phyloP scores from a whole-genome alignment of 495 filamentous ascomycete species.

The Achaetomiella virescens region DNA sequence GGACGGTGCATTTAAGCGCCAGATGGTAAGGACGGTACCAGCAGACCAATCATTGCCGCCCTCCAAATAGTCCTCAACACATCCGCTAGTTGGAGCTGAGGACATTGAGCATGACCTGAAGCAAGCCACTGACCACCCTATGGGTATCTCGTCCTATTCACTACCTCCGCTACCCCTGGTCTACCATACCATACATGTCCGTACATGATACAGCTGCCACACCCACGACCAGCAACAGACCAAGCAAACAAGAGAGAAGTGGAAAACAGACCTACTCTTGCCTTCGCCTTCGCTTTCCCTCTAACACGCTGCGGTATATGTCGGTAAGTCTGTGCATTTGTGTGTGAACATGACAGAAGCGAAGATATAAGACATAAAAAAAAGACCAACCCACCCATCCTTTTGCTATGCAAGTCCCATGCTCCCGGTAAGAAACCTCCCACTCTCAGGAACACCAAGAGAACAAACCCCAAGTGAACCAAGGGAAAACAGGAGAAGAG shows the following conservation, averaged over 20 bases:
- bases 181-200: conserved; percentile 1
- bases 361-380: neutral
- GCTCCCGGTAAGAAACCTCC: neutral
- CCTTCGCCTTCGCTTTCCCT: neutral
- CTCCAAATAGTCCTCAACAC: too few relatives aligned
- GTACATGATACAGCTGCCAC: neutral
- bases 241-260: neutral
- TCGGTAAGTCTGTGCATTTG: too few relatives aligned
- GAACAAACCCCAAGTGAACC: neutral
- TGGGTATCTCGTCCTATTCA: conserved; percentile 5
- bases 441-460: conserved; percentile 1
- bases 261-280: too few relatives aligned
- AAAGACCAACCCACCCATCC: conserved; percentile 14
- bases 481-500: neutral
- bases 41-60: too few relatives aligned
- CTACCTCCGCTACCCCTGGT: neutral
- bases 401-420: conserved; percentile 18
- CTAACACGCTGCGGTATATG: neutral
- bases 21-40: too few relatives aligned
- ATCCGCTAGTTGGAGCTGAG: too few relatives aligned
- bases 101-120: too few relatives aligned
- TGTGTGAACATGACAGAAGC: too few relatives aligned
- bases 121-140: neutral
- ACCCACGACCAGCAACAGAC: neutral
- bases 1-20: too few relatives aligned